A percentile compares a stretch with the other conserved stretches of the same genome.
Evolutionary conservation across 2,329 filamentous ascomycete genomes (phyloP).

Genomic region (Epichloe sp.): DNA sequence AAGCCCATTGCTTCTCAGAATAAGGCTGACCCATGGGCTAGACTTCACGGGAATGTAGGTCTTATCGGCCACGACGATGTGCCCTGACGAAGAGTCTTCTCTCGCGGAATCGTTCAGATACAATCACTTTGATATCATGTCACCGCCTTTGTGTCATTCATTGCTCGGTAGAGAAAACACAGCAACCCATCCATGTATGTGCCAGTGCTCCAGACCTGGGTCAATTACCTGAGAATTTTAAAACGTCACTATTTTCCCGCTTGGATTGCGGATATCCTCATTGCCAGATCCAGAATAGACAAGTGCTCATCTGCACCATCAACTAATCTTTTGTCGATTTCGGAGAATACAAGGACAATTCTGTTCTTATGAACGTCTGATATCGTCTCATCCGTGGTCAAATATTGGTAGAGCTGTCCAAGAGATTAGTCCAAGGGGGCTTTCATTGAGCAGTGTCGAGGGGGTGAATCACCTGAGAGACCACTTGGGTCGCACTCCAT

Average conservation of each 20-base stretch:
- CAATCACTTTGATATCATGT: neutral
- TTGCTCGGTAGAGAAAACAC: neutral
- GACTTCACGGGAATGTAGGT: conserved; percentile 40
- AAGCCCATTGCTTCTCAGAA: conserved; percentile 9
- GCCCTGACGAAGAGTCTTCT: neutral
- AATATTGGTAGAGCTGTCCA: conserved; percentile 59
- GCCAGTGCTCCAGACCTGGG: neutral
- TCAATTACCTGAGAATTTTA: neutral
- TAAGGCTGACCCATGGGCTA: conserved; percentile 33
- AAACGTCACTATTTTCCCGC: conserved; percentile 24
- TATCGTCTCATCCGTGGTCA: conserved; percentile 76
- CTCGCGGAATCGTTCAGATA: neutral
- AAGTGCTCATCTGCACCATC: conserved; percentile 95
- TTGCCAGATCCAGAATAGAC: conserved; percentile 70
- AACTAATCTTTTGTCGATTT: conserved; percentile 84
- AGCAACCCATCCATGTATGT: neutral
- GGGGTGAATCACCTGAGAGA: conserved; percentile 51
- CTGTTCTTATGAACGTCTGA: conserved; percentile 79
- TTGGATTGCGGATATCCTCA: conserved; percentile 68
- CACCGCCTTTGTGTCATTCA: neutral
- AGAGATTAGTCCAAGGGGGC: conserved; percentile 6
- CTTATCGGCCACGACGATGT: conserved; percentile 29
- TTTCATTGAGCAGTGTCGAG: neutral
- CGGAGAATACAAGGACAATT: conserved; percentile 80
- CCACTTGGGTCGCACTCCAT: conserved; percentile 86